Evolutionary conservation across 169 alveolate genomes (phyloP).

Genomic region (Amoebophrya sp.): DNA sequence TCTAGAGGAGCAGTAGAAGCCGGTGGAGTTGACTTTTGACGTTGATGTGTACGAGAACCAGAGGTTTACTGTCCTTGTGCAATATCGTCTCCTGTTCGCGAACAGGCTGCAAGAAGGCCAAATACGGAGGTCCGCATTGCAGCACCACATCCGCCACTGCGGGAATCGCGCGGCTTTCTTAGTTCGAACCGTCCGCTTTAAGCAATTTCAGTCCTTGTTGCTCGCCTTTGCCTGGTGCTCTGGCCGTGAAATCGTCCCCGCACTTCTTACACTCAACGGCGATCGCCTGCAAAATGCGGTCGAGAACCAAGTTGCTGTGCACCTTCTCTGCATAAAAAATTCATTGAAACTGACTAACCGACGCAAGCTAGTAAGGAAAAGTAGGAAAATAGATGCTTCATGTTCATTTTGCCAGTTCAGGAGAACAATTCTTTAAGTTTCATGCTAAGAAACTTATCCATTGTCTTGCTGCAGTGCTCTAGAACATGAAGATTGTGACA

Average conservation of each 20-base stretch:
- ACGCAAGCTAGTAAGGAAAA: not conserved
- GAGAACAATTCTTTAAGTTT: not conserved
- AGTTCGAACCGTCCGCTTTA: not conserved
- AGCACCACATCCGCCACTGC: slow-evolving; percentile 9
- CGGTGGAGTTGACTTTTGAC: too few species aligned
- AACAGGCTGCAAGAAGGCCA: not conserved
- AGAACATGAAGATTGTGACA: not conserved
- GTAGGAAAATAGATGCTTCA: not conserved
- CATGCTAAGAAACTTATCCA: not conserved
- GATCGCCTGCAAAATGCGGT: not conserved
- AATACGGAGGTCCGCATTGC: not conserved
- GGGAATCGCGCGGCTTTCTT: not conserved
- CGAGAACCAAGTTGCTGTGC: not conserved
- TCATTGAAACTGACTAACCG: not conserved
- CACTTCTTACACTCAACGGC: not conserved
- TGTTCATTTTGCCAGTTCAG: not conserved
- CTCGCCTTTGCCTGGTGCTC: not conserved
- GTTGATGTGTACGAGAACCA: too few species aligned
- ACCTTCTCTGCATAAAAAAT: not conserved
- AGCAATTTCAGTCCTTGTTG: not conserved
- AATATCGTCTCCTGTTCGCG: too few species aligned
- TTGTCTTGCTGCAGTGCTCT: not conserved
- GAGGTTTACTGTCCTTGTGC: too few species aligned
- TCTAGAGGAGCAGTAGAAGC: too few species aligned
- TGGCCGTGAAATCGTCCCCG: not conserved